Base-by-base conservation (phyloP, 108 stramenopile genomes). In the Cyclotella baltica region DNA sequence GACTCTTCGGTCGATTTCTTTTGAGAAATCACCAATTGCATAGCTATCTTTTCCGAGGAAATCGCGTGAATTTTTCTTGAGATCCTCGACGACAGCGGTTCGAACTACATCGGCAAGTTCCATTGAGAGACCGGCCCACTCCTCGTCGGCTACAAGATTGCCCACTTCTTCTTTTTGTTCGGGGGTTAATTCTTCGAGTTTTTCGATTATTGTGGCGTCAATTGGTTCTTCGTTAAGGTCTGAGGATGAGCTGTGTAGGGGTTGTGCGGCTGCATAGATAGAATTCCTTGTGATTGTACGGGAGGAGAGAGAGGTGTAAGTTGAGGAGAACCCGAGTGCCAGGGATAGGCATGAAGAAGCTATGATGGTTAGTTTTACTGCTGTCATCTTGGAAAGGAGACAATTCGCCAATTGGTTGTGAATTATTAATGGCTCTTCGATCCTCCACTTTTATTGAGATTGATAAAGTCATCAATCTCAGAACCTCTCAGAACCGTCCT, bases 141-240 rank as follows among this genome's bases (percentile, higher is more conserved):
- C 91, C 71, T 91, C 94, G 72, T 92, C 88, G 19, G 89, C 92
- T 5, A 95, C 90, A 13, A 95, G 74, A 34, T 93, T 95, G 10
- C 90, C 92, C 3, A 93, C 65, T 23, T 73, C 62, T 69, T 70
- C 43, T 53, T 77, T 56, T 80, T 93, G 86, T 38, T 84, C 90
- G 22, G 76, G 31, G 8, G 81, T 63, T 3, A 73, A 20, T 64
- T 73, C 55, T 9, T 67, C 56, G 35, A 40, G 56, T 37, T 36
- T 61, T 61, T 61, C 40, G 25, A 43, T 40, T n/a, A 43, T 43
- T 10, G 28, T 23, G 4, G 63, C 38, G 63, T 64, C 63, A 11
- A 27, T 43, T 10, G 20, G 22, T 64, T 64, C 59, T 11, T 30
- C 2, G 59, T 2, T 8, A 23, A 25, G 27, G 4, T 57, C 55